These are phyloP conservation scores for Acer campestre DNA, from an alignment of 345 rosid genomes.

Conservation along the genomic window DNA sequence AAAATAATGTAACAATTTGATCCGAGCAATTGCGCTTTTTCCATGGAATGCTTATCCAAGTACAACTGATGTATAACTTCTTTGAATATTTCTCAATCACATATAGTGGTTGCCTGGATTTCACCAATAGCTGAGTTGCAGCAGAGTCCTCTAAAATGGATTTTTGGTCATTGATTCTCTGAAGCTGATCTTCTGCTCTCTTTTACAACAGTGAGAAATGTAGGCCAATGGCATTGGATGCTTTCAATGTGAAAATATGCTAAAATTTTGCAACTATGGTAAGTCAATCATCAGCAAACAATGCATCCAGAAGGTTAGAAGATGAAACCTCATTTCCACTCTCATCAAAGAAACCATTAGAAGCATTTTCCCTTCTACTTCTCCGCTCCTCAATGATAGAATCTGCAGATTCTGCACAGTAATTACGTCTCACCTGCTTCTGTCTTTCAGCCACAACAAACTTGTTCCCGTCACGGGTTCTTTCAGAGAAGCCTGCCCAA, in stretches of 20 bases:
- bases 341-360: slow-evolving; percentile 68
- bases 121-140: slow-evolving; percentile 1
- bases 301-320: slow-evolving; percentile 54
- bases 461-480: slow-evolving; percentile 80
- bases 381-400: slow-evolving; percentile 66
- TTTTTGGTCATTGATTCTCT: neutral
- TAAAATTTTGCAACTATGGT: neutral
- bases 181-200: slow-evolving; percentile 13
- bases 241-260: neutral
- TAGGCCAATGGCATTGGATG: slow-evolving; percentile 3
- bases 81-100: neutral
- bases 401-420: slow-evolving; percentile 67
- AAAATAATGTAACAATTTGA: slow-evolving; percentile 5
- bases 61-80: neutral
- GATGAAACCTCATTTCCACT: slow-evolving; percentile 43
- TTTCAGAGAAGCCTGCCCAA: slow-evolving; percentile 96
- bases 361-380: slow-evolving; percentile 57
- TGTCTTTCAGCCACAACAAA: slow-evolving; percentile 82
- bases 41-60: slow-evolving; percentile 4
- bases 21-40: neutral
- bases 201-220: slow-evolving; percentile 1
- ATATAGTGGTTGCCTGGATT: neutral
- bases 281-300: slow-evolving; percentile 52
- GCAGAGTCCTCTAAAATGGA: neutral
- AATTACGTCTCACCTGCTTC: slow-evolving; percentile 57